These are phyloP conservation scores for Colletotrichum sp. DNA, from an alignment of 2,329 filamentous ascomycete species.

Conservation along the genomic window DNA sequence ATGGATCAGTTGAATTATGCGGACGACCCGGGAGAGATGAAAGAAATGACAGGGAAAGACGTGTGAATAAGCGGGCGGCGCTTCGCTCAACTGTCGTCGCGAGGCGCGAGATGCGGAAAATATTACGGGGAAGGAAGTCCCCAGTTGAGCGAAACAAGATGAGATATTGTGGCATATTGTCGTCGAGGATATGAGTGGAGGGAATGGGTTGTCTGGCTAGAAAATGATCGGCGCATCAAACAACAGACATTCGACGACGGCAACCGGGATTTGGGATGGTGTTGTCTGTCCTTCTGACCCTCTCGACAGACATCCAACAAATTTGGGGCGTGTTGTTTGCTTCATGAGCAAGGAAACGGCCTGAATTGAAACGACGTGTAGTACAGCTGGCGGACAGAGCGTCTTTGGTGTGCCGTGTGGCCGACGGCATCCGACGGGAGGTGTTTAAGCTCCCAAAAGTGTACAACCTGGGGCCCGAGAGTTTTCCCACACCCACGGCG, in stretches of 20 bases:
- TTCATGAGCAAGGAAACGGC: constrained; percentile 4
- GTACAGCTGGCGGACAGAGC: constrained; percentile 7
- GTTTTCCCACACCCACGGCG: background rate
- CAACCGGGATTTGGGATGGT: background rate
- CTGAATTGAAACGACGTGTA: constrained; percentile 3
- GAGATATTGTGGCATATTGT: background rate
- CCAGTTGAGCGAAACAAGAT: constrained; percentile 3
- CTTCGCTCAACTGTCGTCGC: background rate
- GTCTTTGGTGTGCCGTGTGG: background rate
- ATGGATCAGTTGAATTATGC: constrained; percentile 6
- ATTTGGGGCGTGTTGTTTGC: background rate
- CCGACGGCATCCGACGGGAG: constrained; percentile 3
- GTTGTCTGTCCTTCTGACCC: background rate
- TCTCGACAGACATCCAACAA: background rate
- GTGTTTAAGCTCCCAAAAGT: background rate
- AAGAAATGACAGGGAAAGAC: background rate
- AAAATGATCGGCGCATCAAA: background rate
- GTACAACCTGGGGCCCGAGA: constrained; percentile 1
- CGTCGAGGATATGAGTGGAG: background rate
- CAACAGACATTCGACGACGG: constrained; percentile 8
- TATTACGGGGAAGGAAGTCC: background rate
- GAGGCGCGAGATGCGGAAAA: background rate
- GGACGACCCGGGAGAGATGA: background rate
- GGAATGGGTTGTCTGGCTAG: background rate
- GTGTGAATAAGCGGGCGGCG: background rate